Percentiles rank a stretch among this genome's conserved stretches.
These are phyloP conservation scores for Mycena galopus DNA, from an alignment of 768 basidiomycete genomes.

Conservation along the genomic window DNA sequence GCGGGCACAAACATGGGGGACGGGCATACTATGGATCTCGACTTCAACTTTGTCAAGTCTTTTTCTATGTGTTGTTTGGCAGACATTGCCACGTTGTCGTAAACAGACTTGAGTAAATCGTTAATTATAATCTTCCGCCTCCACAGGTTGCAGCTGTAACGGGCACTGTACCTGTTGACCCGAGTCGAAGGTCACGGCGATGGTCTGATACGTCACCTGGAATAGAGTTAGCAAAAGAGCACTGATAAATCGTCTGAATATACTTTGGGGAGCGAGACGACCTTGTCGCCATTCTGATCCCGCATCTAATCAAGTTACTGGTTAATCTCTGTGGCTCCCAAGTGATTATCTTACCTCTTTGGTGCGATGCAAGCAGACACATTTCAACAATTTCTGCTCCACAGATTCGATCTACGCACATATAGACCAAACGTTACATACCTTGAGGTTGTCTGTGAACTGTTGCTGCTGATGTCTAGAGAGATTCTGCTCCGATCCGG, in stretches of 20 bases:
- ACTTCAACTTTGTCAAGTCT: too few species aligned
- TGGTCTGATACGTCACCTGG: neutral
- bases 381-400: neutral
- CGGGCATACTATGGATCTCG: too few species aligned
- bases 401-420: neutral
- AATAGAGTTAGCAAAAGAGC: neutral
- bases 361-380: neutral
- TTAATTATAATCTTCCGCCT: too few species aligned
- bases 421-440: neutral
- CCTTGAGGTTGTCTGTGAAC: neutral
- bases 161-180: neutral
- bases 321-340: neutral
- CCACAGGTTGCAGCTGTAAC: neutral
- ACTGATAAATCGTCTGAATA: neutral
- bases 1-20: neutral
- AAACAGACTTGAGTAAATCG: neutral
- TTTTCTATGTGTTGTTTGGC: neutral
- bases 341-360: neutral
- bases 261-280: neutral
- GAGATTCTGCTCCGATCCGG: too few species aligned
- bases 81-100: neutral
- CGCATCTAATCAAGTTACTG: neutral
- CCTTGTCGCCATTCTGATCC: neutral
- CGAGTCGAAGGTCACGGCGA: neutral
- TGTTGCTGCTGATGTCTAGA: too few species aligned